Base-by-base conservation (phyloP, 2,329 filamentous ascomycete species). In the Endoconidiophora polonica region DNA sequence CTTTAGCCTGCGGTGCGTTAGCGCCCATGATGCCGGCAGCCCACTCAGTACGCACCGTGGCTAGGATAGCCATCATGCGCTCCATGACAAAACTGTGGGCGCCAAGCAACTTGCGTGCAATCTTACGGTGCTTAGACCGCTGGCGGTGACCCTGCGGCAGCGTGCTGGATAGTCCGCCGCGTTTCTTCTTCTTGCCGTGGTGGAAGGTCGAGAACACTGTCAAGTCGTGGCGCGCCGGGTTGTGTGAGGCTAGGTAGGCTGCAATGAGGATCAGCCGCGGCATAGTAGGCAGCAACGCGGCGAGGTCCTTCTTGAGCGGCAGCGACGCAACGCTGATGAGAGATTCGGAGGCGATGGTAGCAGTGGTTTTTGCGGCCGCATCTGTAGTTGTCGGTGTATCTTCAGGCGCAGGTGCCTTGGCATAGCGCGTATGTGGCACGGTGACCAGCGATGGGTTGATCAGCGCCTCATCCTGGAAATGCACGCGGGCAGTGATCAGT, bases 211-310 rank as follows among this genome's bases (percentile, higher is more conserved):
- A 86, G 68, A 91, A 91, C 59, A 86, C 77, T 1, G 77, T 71
- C 3, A 77, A 67, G 61, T 91, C 85, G 59, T 83, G 77, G n/a
- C 77, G 73, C 1, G 81, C 67, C 12, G 81, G 76, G 61, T 88
- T 91, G 69, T 86, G 85, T 1, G 83, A 86, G 47, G 85, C 82
- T 2, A 91, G 75, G 64, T 91, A 91, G 3, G 84, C 81, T 36
- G 84, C 77, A 23, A 87, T 71, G 9, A 91, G 74, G 24, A 90
- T 71, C 48, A 84, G 74, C 39, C 83, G 81, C 2, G 84, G 80
- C 46, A 80, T 83, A 49, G 79, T 80, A 0, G 85, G 84, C 4
- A 91, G 70, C 3, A 77, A 68, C 22, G 67, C 61, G 1, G 73
- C 68, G 3, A 81, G 69, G 55, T 74, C 72, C 10, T 50, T 1